Percentiles rank a stretch among this genome's conserved stretches.
These are phyloP conservation scores for Datura wrightii DNA, from an alignment of 257 asterid species.

Conservation along the genomic window DNA sequence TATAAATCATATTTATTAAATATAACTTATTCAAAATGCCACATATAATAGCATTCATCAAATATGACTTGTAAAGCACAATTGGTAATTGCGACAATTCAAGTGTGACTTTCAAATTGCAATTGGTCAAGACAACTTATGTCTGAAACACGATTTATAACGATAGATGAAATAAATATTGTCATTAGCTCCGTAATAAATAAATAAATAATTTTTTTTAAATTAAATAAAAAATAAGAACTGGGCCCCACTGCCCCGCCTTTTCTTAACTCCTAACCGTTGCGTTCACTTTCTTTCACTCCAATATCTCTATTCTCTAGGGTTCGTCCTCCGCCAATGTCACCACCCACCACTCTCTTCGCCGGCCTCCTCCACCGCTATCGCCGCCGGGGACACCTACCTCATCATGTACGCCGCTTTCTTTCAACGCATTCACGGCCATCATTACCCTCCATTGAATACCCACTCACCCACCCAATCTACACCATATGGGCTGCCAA, in stretches of 20 bases:
- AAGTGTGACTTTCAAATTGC: no score
- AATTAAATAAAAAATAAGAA: neutral
- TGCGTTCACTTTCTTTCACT: neutral
- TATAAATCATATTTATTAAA: no score
- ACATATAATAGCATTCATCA: no score
- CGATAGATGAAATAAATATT: no score
- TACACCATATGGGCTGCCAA: conserved; percentile 95
- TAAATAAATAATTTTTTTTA: no score
- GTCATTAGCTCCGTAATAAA: no score
- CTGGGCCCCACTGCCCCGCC: neutral
- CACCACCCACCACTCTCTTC: conserved; percentile 38
- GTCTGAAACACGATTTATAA: no score
- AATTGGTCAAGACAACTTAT: no score
- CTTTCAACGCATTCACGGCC: conserved; percentile 37
- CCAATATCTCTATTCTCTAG: neutral
- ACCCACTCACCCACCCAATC: conserved; percentile 82
- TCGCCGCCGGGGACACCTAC: conserved; percentile 24
- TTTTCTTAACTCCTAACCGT: neutral
- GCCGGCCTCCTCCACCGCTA: conserved; percentile 31
- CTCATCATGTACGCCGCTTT: conserved; percentile 34
- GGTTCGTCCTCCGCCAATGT: conserved; percentile 33
- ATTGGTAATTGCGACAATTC: no score
- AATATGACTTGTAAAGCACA: no score
- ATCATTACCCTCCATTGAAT: conserved; percentile 42
- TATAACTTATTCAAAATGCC: no score